Evolutionary conservation across 768 basidiomycete species (phyloP).

Genomic region (Pleurotus salmoneostramineus): DNA sequence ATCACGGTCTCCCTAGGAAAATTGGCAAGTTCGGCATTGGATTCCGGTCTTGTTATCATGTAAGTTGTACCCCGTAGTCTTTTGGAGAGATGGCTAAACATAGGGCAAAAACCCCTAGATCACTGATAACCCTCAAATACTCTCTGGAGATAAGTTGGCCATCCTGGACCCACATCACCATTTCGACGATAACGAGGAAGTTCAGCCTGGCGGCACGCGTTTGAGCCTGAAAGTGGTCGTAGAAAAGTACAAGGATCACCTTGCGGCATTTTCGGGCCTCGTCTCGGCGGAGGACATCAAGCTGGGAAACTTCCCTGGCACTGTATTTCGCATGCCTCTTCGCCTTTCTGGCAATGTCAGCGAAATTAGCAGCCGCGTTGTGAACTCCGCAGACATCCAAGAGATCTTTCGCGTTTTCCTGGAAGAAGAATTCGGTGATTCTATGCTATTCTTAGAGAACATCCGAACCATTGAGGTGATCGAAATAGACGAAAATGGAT

Average conservation of each 20-base stretch:
- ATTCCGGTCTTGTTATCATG: slow-evolving; percentile 49
- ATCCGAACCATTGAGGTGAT: slow-evolving; percentile 35
- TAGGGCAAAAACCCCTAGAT: too few relatives aligned
- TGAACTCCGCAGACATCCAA: slow-evolving; percentile 27
- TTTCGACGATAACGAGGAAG: slow-evolving; percentile 10
- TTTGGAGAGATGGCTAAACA: neutral
- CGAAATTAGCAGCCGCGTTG: slow-evolving; percentile 28
- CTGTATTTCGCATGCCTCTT: slow-evolving; percentile 45
- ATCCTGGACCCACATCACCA: slow-evolving; percentile 39
- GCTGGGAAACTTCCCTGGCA: slow-evolving; percentile 24
- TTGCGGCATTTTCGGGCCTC: slow-evolving; percentile 20
- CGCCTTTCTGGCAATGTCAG: slow-evolving; percentile 21
- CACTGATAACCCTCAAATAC: slow-evolving; percentile 45
- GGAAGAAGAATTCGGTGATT: slow-evolving; percentile 30
- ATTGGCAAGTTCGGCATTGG: slow-evolving; percentile 53
- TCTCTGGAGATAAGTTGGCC: slow-evolving; percentile 34
- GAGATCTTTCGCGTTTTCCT: slow-evolving; percentile 38
- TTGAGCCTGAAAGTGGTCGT: slow-evolving; percentile 21
- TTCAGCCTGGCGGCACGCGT: slow-evolving; percentile 25
- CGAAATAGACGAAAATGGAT: slow-evolving; percentile 27
- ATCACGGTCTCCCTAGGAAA: slow-evolving; percentile 26
- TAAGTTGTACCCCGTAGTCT: slow-evolving; percentile 15
- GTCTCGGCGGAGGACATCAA: neutral
- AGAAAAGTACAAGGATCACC: slow-evolving; percentile 23
- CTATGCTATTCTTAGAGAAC: slow-evolving; percentile 38